A percentile compares a stretch with the other conserved stretches of the same genome.
phyloP scores from a whole-genome alignment of 1,284 basidiomycete genomes.

The Sanghuangporus sanghuang region DNA sequence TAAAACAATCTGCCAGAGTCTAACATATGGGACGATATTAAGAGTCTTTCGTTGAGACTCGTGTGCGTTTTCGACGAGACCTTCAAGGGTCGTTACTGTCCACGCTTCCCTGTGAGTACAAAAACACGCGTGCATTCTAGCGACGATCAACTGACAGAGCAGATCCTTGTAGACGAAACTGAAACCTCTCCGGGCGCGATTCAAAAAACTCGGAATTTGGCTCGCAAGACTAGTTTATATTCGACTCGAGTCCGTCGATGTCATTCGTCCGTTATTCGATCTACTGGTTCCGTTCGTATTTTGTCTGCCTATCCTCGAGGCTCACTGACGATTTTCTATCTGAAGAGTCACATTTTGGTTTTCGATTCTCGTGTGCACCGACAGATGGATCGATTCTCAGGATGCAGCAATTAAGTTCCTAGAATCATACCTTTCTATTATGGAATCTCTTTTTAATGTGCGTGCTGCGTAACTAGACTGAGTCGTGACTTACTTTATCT shows the following conservation, averaged over 20 bases:
- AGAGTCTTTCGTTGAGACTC: conserved; percentile 5
- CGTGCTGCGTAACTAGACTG: no score
- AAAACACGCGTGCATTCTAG: neutral
- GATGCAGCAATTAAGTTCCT: neutral
- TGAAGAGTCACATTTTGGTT: neutral
- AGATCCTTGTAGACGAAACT: neutral
- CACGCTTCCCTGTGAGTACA: neutral
- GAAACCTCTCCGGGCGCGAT: neutral
- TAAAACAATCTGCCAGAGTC: neutral
- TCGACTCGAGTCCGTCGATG: neutral
- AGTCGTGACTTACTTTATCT: no score
- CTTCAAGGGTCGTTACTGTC: neutral
- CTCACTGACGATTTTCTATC: neutral
- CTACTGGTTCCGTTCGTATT: neutral
- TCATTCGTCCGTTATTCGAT: neutral
- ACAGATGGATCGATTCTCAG: neutral
- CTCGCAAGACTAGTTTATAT: neutral
- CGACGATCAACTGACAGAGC: neutral
- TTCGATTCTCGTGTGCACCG: neutral
- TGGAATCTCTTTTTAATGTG: neutral
- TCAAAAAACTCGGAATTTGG: neutral
- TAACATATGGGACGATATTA: neutral
- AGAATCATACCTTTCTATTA: neutral
- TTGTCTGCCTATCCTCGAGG: neutral
- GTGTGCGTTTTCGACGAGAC: neutral